Conservation (phyloP, 805 yeast species). For the Candida stauntonica region DNA sequence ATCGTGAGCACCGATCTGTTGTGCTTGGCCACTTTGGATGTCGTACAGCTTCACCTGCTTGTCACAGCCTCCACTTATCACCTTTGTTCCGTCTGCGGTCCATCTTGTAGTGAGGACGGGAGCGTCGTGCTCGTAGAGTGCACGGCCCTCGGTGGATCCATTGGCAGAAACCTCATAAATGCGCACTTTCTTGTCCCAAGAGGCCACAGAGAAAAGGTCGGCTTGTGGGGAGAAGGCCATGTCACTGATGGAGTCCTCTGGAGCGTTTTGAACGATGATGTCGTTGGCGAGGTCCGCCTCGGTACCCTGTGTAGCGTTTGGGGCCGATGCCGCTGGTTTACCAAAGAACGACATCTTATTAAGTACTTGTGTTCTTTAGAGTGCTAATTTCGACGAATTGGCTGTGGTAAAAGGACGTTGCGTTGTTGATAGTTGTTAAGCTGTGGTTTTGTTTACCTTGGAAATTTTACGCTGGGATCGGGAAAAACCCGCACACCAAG, state of each 20-base stretch:
- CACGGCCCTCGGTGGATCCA: conserved; percentile 84
- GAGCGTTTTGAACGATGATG: conserved; percentile 67
- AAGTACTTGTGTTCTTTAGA: too few relatives aligned
- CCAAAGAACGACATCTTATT: conserved; percentile 37
- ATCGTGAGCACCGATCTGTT: conserved; percentile 83
- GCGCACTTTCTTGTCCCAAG: conserved; percentile 95
- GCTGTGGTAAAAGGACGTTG: too few relatives aligned
- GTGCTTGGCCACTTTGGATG: conserved; percentile 72
- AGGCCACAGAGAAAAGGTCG: conserved; percentile 71
- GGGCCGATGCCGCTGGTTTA: conserved; percentile 24
- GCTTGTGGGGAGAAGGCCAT: conserved; percentile 83
- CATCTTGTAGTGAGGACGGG: conserved; percentile 83
- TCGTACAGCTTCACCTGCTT: conserved; percentile 83
- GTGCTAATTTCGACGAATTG: too few relatives aligned
- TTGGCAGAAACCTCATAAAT: conserved; percentile 77
- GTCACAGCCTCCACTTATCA: conserved; percentile 87
- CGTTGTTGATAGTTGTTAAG: too few relatives aligned
- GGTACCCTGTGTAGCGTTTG: conserved; percentile 21
- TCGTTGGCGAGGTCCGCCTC: conserved; percentile 59
- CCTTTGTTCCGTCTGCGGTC: conserved; percentile 83
- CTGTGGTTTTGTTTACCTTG: too few relatives aligned
- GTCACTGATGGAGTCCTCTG: conserved; percentile 88
- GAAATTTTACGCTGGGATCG: too few relatives aligned
- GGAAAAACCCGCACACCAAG: too few relatives aligned
- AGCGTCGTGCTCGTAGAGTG: conserved; percentile 82